phyloP scores from a whole-genome alignment of 257 asterid species.

The Scutellaria minor region DNA sequence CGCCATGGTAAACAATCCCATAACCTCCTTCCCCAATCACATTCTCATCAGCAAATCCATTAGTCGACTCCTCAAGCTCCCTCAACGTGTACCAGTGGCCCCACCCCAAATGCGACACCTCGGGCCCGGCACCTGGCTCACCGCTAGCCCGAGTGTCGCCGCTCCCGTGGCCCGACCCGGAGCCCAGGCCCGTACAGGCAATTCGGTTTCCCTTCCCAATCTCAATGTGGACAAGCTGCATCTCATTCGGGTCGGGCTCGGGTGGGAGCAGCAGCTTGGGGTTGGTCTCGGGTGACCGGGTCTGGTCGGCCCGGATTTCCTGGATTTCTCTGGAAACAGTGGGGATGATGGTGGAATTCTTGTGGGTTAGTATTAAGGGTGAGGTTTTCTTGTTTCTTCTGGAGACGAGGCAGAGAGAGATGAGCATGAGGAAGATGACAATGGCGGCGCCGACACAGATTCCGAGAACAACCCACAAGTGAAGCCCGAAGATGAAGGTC shows the following conservation, averaged over 20 bases:
- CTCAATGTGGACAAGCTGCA: constrained; percentile 60
- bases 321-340: constrained; percentile 75
- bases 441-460: constrained; percentile 77
- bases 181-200: constrained; percentile 45
- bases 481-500: constrained; percentile 76
- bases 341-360: constrained; percentile 59
- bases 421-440: constrained; percentile 61
- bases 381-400: constrained; percentile 51
- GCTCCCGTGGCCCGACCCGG: constrained; percentile 58
- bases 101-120: constrained; percentile 96
- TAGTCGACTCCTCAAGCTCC: constrained; percentile 79
- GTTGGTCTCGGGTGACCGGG: constrained; percentile 36
- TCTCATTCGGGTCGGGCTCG: constrained; percentile 50
- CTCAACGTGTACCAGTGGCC: constrained; percentile 94
- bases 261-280: constrained; percentile 46
- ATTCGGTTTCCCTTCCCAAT: constrained; percentile 70
- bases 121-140: constrained; percentile 54
- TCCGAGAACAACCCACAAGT: constrained; percentile 80
- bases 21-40: constrained; percentile 97
- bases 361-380: constrained; percentile 31
- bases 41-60: constrained; percentile 70
- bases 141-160: constrained; percentile 49
- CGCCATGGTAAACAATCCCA: constrained; percentile 83
- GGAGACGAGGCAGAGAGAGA: constrained; percentile 76
- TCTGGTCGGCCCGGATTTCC: constrained; percentile 65